Conservation (phyloP, 139 green algal species). For the Raphidocelis subcapitata region DNA sequence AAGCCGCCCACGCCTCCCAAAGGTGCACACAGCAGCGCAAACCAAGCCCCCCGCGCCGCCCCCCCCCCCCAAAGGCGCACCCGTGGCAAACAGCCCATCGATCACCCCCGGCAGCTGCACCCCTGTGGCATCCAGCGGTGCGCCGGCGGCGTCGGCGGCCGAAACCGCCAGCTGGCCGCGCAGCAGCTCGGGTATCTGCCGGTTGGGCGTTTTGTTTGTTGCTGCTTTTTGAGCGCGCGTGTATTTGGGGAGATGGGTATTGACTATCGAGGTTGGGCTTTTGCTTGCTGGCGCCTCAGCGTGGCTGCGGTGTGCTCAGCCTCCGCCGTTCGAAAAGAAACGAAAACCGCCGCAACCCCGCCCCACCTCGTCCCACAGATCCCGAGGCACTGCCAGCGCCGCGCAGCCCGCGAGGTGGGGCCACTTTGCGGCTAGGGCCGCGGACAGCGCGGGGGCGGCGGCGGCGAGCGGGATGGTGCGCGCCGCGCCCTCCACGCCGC, state of each 20-base stretch:
- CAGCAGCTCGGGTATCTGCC: slow-evolving; percentile 34
- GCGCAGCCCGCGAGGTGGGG: slow-evolving; percentile 66
- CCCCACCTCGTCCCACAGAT: slow-evolving; percentile 28
- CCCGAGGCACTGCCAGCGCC: slow-evolving; percentile 36
- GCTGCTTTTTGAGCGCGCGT: neutral
- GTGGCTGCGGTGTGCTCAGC: no score
- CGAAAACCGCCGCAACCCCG: neutral
- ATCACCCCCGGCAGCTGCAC: slow-evolving; percentile 74
- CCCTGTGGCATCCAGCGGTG: slow-evolving; percentile 49
- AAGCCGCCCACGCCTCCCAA: no score
- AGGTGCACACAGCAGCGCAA: no score
- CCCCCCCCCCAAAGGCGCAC: no score
- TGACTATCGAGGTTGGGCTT: neutral
- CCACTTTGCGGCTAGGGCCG: slow-evolving; percentile 39
- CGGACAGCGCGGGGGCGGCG: slow-evolving; percentile 9
- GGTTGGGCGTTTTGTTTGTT: no score
- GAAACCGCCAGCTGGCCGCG: slow-evolving; percentile 47
- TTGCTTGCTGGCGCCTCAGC: no score
- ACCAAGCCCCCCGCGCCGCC: no score
- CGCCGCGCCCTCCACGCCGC: slow-evolving; percentile 39
- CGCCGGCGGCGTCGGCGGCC: slow-evolving; percentile 14
- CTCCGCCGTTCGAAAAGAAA: neutral
- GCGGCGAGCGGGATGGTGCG: slow-evolving; percentile 28
- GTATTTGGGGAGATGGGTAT: neutral
- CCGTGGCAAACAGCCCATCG: slow-evolving; percentile 59